phyloP scores from a whole-genome alignment of 108 stramenopile species.

The Tribonema minus region DNA sequence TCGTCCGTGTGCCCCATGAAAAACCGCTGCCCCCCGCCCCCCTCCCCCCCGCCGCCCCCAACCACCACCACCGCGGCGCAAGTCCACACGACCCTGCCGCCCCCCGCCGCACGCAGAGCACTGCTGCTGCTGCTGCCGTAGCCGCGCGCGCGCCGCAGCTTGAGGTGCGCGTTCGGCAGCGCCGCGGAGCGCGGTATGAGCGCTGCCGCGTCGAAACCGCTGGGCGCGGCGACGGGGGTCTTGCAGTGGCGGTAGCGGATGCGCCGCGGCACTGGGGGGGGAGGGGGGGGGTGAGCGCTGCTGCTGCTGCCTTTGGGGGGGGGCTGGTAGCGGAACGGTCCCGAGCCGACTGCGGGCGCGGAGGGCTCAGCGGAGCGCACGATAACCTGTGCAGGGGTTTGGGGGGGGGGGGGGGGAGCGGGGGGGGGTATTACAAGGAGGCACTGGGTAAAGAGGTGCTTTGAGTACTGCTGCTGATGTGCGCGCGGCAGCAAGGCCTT shows the following conservation, averaged over 20 bases:
- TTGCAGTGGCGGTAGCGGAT: neutral
- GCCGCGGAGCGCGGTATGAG: neutral
- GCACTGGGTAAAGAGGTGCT: too few relatives aligned
- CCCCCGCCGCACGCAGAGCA: neutral
- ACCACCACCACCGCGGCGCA: neutral
- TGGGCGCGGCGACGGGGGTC: neutral
- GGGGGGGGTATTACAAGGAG: too few relatives aligned
- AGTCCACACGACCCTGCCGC: neutral
- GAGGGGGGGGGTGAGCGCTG: neutral
- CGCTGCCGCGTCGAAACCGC: neutral
- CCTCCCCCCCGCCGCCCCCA: neutral
- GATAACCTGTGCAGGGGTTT: too few relatives aligned
- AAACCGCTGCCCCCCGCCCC: neutral
- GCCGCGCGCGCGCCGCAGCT: neutral
- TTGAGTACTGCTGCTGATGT: too few relatives aligned
- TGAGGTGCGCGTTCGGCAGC: neutral
- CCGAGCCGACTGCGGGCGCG: neutral
- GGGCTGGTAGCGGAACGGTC: too few relatives aligned
- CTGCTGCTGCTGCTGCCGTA: neutral
- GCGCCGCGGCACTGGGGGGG: neutral
- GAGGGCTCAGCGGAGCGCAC: neutral
- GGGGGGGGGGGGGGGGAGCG: too few relatives aligned
- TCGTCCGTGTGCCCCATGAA: neutral
- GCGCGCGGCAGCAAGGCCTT: too few relatives aligned
- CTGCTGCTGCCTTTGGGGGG: neutral